A percentile compares a stretch with the other conserved stretches of the same genome.
phyloP scores from a whole-genome alignment of 805 yeast genomes.

The Sungouiella blattae region DNA sequence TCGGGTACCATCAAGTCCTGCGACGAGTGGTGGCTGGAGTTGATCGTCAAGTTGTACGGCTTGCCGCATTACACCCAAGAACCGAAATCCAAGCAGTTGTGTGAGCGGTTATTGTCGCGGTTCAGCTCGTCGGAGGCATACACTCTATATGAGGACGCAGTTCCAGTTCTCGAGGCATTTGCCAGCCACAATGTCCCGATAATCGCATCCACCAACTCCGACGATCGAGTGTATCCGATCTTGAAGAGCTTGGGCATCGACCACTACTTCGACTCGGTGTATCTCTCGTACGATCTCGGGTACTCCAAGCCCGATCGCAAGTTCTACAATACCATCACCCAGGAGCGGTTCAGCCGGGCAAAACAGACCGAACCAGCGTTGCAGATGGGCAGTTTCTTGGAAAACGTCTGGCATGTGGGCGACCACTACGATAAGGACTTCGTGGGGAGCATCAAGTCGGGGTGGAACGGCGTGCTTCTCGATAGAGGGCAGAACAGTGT shows the following conservation, averaged over 20 bases:
- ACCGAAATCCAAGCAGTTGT: constrained; percentile 31
- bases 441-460: constrained; percentile 48
- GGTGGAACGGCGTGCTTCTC: constrained; percentile 58
- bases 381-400: constrained; percentile 11
- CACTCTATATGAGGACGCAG: constrained; percentile 50
- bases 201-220: constrained; percentile 60
- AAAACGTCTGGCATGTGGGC: constrained; percentile 60
- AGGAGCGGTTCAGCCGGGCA: constrained; percentile 1
- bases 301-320: constrained; percentile 47
- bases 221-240: constrained; percentile 46
- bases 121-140: constrained; percentile 55
- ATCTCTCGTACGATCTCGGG: constrained; percentile 57
- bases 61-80: constrained; percentile 22
- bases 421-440: constrained; percentile 58
- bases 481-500: constrained; percentile 37
- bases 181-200: constrained; percentile 29
- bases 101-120: constrained; percentile 41
- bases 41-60: constrained; percentile 43
- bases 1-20: constrained; percentile 16
- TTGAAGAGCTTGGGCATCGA: constrained; percentile 45
- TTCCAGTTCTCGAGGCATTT: constrained; percentile 38
- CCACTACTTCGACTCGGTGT: constrained; percentile 40
- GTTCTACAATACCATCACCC: constrained; percentile 31
- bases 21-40: constrained; percentile 57
- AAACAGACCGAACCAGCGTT: constrained; percentile 2